phyloP scores from a whole-genome alignment of 1,284 basidiomycete species.

The Trametes versicolor region DNA sequence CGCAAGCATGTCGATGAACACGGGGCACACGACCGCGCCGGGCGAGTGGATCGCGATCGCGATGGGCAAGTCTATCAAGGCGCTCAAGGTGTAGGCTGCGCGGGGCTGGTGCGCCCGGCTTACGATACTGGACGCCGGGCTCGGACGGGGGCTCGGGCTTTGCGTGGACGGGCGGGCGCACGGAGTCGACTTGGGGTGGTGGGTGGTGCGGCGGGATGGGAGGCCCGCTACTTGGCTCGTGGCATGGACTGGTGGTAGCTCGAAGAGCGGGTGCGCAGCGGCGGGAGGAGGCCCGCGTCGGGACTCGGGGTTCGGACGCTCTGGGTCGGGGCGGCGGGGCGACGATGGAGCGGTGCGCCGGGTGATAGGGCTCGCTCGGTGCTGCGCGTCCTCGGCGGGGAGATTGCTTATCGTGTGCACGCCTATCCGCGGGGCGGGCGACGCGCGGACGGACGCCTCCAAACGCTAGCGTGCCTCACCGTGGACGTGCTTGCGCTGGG shows the following conservation, averaged over 20 bases:
- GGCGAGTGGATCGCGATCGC: constrained; percentile 95
- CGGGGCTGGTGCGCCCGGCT: background rate
- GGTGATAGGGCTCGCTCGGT: background rate
- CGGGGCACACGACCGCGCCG: constrained; percentile 73
- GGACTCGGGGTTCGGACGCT: too few relatives aligned
- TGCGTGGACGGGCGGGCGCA: too few relatives aligned
- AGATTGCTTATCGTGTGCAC: background rate
- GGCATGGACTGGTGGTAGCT: too few relatives aligned
- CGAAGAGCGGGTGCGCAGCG: background rate
- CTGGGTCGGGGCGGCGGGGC: background rate
- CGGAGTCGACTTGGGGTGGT: too few relatives aligned
- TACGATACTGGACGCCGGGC: too few relatives aligned
- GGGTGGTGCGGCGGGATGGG: too few relatives aligned
- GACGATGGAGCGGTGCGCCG: background rate
- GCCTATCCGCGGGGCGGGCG: background rate
- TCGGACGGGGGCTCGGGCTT: too few relatives aligned
- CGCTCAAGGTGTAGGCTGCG: constrained; percentile 71
- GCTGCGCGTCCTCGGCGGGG: constrained; percentile 6
- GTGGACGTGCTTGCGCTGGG: too few relatives aligned
- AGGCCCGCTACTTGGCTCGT: too few relatives aligned
- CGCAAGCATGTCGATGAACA: constrained; percentile 75
- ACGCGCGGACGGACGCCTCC: constrained; percentile 2
- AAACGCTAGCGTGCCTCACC: background rate
- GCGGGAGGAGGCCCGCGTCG: background rate
- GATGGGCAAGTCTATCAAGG: constrained; percentile 84